These are phyloP conservation scores for Marsdenia floribunda DNA, from an alignment of 257 asterid genomes.

Conservation along the genomic window DNA sequence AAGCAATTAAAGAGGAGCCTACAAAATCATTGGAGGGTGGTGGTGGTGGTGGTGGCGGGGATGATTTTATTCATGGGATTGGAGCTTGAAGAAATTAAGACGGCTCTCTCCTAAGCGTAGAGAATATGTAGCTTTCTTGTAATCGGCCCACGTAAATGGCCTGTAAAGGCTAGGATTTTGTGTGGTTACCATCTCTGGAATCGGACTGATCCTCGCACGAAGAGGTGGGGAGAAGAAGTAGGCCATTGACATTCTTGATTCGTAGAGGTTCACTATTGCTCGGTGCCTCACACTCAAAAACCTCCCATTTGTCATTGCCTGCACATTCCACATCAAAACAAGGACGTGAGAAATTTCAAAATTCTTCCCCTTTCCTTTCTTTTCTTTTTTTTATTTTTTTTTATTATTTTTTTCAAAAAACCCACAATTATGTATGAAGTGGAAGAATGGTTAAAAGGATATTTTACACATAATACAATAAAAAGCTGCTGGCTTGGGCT, in stretches of 20 bases:
- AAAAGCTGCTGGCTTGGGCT: neutral
- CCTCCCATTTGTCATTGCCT: slow-evolving; percentile 65
- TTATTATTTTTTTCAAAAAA: too few relatives aligned
- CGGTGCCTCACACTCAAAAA: slow-evolving; percentile 60
- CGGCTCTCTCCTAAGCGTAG: slow-evolving; percentile 46
- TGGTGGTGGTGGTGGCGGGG: neutral
- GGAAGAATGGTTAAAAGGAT: too few relatives aligned
- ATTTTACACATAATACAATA: too few relatives aligned
- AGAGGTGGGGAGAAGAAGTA: slow-evolving; percentile 61
- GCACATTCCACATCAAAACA: slow-evolving; percentile 1
- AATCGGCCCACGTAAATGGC: slow-evolving; percentile 45
- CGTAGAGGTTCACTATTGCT: slow-evolving; percentile 38
- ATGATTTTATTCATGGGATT: neutral
- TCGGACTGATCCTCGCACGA: slow-evolving; percentile 31
- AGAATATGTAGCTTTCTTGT: slow-evolving; percentile 45
- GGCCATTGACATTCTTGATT: slow-evolving; percentile 51
- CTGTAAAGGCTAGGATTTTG: slow-evolving; percentile 32
- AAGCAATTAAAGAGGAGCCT: neutral
- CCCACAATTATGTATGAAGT: too few relatives aligned
- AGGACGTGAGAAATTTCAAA: neutral
- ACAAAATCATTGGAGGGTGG: neutral
- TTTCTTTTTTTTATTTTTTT: too few relatives aligned
- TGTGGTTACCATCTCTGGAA: slow-evolving; percentile 25
- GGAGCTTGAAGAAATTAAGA: slow-evolving; percentile 21
- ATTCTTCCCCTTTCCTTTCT: too few relatives aligned